Evolutionary conservation across 805 yeast species (phyloP).

Genomic region (Kazachstania africana): DNA sequence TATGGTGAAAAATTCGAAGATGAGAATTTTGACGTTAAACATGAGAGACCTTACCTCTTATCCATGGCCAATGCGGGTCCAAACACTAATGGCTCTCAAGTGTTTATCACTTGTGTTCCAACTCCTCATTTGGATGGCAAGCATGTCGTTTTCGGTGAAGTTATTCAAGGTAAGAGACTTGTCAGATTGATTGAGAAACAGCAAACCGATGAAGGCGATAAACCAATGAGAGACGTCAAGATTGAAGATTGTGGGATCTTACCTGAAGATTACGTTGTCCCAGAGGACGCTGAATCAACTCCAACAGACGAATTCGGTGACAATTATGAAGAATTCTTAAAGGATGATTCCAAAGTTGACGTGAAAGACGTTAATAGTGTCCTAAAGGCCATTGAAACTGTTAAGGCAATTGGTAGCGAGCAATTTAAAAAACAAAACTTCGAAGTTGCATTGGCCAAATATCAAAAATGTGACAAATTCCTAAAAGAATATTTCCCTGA

Average conservation of each 20-base stretch:
- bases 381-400: conserved; percentile 45
- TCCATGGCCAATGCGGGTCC: conserved; percentile 98
- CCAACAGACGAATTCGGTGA: conserved; percentile 79
- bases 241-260: conserved; percentile 73
- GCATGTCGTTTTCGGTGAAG: conserved; percentile 93
- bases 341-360: conserved; percentile 61
- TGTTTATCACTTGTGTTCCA: conserved; percentile 82
- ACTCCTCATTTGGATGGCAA: conserved; percentile 93
- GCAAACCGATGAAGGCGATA: conserved; percentile 53
- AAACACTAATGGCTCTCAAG: conserved; percentile 91
- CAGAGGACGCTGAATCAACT: conserved; percentile 32
- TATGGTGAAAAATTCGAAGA: conserved; percentile 84
- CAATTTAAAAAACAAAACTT: conserved; percentile 56
- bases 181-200: conserved; percentile 68
- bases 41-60: conserved; percentile 74
- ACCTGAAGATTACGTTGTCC: conserved; percentile 43
- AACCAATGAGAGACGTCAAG: conserved; percentile 58
- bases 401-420: conserved; percentile 71
- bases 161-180: conserved; percentile 67
- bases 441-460: conserved; percentile 50
- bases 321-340: conserved; percentile 59
- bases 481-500: conserved; percentile 59
- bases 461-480: conserved; percentile 59
- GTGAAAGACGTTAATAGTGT: conserved; percentile 51
- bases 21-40: conserved; percentile 68